Evolutionary conservation across 371 early-diverging fungal genomes (phyloP).

Genomic region (Fennellomyces sp.): DNA sequence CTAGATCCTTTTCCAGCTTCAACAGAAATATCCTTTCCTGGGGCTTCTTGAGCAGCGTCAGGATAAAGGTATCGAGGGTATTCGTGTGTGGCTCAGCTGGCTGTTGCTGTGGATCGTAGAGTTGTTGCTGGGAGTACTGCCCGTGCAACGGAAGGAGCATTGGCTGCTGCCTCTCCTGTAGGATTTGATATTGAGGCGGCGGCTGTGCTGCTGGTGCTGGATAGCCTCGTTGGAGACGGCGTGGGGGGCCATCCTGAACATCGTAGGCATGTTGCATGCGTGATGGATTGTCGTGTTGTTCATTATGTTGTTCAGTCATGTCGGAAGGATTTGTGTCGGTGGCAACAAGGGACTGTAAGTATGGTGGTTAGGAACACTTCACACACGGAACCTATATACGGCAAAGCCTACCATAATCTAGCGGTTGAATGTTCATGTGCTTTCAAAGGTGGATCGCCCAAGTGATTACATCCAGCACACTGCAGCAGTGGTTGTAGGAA

Average conservation of each 20-base stretch:
- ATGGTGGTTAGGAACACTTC: too few relatives aligned
- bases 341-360: slow-evolving; percentile 13
- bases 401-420: slow-evolving; percentile 10
- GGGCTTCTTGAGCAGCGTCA: slow-evolving; percentile 71
- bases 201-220: not conserved
- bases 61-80: slow-evolving; percentile 62
- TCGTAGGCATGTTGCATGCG: not conserved
- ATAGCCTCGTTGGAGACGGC: not conserved
- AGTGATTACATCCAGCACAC: slow-evolving; percentile 6
- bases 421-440: not conserved
- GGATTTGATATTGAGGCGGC: slow-evolving; percentile 9
- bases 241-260: not conserved
- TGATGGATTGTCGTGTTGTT: slow-evolving; percentile 9
- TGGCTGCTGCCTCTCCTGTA: slow-evolving; percentile 9
- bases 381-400: too few relatives aligned
- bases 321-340: slow-evolving; percentile 7
- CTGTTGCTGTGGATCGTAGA: slow-evolving; percentile 12
- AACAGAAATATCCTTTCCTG: slow-evolving; percentile 74
- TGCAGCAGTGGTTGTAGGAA: not conserved
- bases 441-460: not conserved
- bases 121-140: slow-evolving; percentile 16
- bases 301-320: slow-evolving; percentile 13
- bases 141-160: slow-evolving; percentile 1
- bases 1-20: slow-evolving; percentile 73
- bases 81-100: slow-evolving; percentile 15